Evolutionary conservation across 2,329 filamentous ascomycete genomes (phyloP), one percentile per base, ranked within the genome.

Genomic region (Fusarium redolens): DNA sequence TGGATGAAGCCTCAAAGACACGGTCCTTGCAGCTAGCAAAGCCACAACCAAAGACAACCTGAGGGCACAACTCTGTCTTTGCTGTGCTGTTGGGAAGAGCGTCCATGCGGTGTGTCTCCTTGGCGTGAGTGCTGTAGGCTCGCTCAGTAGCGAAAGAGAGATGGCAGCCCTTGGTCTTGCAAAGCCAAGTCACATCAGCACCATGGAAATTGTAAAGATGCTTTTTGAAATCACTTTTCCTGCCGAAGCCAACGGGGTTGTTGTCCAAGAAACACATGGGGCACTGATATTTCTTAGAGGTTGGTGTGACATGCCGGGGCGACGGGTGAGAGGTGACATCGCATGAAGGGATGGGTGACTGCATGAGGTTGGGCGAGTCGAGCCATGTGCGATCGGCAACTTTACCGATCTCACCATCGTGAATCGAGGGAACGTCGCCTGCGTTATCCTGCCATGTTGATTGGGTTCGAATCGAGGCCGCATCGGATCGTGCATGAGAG

Each of bases 181-280:
- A 85, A 25, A 83, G 77, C 84, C 84, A 85, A 43, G 81, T 78
- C 40, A 82, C 79, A 69, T 85, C 83, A 52, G 81, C 79, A 41
- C 83, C 82, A 71, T 85, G 84, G 69, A 85, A 85, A 75, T 84
- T 84, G 78, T 85, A 83, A n/a, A 85, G 77, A 70, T 85, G 84
- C 78, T 85, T 85, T 79, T 85, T 85, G 74, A 85, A 85, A 71
- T 85, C 84, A 73, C 83, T 85, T 77, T 85, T 85, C 65, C 84
- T 81, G 40, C 83, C 83, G 55, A 85, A 85, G 40, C 83, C 83
- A 30, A 85, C 83, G 20, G 81, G 80, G 69, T 84, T 85, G 76
- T 82, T 83, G 75, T 85, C 83, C 45, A 85, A 75, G 67, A 83
- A 84, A 75, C 84, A 85, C 78, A 85, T 83, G 33, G 83, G 84